Evolutionary conservation across 768 basidiomycete species (phyloP), one percentile per base, ranked within the genome.

Genomic region (Lepiota brunneoincarnata): DNA sequence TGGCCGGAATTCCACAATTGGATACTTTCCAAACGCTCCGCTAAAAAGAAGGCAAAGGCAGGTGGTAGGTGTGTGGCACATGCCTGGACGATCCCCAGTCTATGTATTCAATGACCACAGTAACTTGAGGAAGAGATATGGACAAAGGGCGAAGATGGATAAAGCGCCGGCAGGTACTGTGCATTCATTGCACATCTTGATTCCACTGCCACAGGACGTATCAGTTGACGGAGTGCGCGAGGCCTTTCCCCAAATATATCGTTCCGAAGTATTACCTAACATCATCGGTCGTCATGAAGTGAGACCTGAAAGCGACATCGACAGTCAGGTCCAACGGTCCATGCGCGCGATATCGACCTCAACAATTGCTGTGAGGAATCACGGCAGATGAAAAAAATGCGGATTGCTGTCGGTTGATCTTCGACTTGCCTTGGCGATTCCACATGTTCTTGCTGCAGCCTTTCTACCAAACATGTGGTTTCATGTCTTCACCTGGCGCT

Each of bases 361-460:
- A 18, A 12, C n/a, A 23, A 15, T 9, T 23, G 23, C 34, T 17
- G 20, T 9, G n/a, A 44, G 17, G 36, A 12, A 15, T 20, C 31
- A 31, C 31, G 26, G 18, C 38, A 45, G 44, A 54, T 54, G 52
- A 54, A 54, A 54, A 53, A 24, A 46, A 54, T 54, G 52, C 34
- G 52, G 52, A 38, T 24, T 17, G 36, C 52, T 54, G 52, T 39
- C 20, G 36, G 17, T 12, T 6, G 31, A 51, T 17, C 14, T 24
- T 24, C 5, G 18, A 28, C 36, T 21, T 17, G 26, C 52, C 37
- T 52, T 24, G n/a, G 37, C n/a, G 36, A 15, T 14, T 37, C 44
- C 35, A 54, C 44, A 47, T 47, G 45, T 47, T 31, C 31, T 9
- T 31, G 31, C 31, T 31, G 31, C 31, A 31, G 31, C 31, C 31